A percentile compares a stretch with the other conserved stretches of the same genome.
These are phyloP conservation scores for Datisca glomerata DNA, from an alignment of 306 rosid species.

Conservation along the genomic window DNA sequence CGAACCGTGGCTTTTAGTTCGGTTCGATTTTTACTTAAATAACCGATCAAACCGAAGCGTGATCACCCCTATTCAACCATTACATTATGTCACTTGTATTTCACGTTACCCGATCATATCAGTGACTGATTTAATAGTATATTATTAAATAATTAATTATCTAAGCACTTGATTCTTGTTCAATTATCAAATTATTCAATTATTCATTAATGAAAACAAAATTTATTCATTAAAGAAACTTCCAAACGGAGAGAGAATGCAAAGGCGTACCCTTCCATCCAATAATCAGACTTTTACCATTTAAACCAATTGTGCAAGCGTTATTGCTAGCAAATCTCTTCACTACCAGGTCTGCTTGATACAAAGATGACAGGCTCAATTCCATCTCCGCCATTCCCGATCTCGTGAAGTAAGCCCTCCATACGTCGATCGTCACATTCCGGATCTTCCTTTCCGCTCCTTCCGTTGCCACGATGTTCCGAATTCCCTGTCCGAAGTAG, in stretches of 20 bases:
- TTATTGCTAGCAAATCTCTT: slow-evolving; percentile 28
- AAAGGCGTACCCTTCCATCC: slow-evolving; percentile 72
- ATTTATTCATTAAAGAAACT: slow-evolving; percentile 29
- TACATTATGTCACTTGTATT: too few relatives aligned
- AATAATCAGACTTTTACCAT: slow-evolving; percentile 30
- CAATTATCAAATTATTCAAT: too few relatives aligned
- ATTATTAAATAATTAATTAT: too few relatives aligned
- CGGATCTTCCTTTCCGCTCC: slow-evolving; percentile 43
- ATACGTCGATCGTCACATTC: slow-evolving; percentile 43
- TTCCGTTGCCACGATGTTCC: slow-evolving; percentile 36
- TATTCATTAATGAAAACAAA: too few relatives aligned
- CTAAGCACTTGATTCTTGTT: too few relatives aligned
- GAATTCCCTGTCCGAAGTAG: slow-evolving; percentile 36
- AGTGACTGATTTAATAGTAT: too few relatives aligned
- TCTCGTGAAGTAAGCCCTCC: slow-evolving; percentile 47
- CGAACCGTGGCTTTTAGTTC: too few relatives aligned
- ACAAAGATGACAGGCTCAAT: slow-evolving; percentile 32
- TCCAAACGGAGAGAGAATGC: slow-evolving; percentile 48
- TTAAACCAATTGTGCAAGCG: slow-evolving; percentile 28
- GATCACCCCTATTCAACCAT: too few relatives aligned
- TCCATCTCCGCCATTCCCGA: slow-evolving; percentile 49
- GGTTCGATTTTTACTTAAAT: too few relatives aligned
- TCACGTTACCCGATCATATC: too few relatives aligned
- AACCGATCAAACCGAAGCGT: too few relatives aligned
- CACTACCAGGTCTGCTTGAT: slow-evolving; percentile 42